Percentiles rank a stretch among this genome's conserved stretches.
These are phyloP conservation scores for Dalbergia cultrata DNA, from an alignment of 306 rosid genomes.

Conservation along the genomic window DNA sequence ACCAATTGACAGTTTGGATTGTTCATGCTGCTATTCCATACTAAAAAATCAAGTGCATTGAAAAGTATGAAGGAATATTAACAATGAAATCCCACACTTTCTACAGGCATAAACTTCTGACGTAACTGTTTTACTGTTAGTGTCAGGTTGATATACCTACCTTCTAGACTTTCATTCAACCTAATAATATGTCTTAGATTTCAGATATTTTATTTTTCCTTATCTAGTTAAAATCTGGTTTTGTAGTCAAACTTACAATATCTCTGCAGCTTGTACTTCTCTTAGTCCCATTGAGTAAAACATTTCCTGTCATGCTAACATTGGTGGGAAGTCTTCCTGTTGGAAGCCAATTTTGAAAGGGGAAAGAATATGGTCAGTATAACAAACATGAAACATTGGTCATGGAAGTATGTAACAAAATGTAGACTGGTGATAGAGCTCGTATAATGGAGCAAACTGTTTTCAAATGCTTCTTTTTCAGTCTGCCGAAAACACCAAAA, in stretches of 20 bases:
- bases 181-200: too few relatives aligned
- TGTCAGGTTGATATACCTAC: too few relatives aligned
- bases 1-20: not conserved
- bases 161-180: too few relatives aligned
- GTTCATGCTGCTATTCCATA: not conserved
- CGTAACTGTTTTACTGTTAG: too few relatives aligned
- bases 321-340: constrained; percentile 73
- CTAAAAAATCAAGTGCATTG: not conserved
- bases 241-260: constrained; percentile 54
- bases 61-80: too few relatives aligned
- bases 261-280: constrained; percentile 55
- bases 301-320: constrained; percentile 64
- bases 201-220: too few relatives aligned
- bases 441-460: too few relatives aligned
- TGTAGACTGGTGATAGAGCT: too few relatives aligned
- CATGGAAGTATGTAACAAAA: not conserved
- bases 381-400: not conserved
- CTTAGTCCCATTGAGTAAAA: constrained; percentile 66
- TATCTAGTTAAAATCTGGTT: too few relatives aligned
- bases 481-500: too few relatives aligned
- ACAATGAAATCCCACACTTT: not conserved
- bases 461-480: too few relatives aligned
- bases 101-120: not conserved
- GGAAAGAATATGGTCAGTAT: not conserved
- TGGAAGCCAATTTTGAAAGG: too few relatives aligned